These are phyloP conservation scores for Lyophyllum atratum DNA, from an alignment of 768 basidiomycete species.

Conservation along the genomic window DNA sequence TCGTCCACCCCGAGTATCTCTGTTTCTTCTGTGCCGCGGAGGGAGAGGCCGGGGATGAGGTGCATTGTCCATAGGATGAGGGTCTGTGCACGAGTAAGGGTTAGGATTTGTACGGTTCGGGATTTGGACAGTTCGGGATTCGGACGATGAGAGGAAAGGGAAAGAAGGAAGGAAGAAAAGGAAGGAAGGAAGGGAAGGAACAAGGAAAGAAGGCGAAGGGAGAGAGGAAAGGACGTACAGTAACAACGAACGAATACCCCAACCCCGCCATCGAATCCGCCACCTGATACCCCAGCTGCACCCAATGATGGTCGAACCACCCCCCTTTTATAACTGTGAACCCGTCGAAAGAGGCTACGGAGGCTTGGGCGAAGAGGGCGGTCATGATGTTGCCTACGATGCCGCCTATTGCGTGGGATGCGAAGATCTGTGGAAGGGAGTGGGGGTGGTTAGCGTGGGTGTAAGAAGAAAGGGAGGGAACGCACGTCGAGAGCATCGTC, in stretches of 20 bases:
- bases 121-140: too few species aligned
- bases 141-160: too few species aligned
- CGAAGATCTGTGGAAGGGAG: conserved; percentile 70
- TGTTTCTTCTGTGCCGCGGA: conserved; percentile 64
- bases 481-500: conserved; percentile 80
- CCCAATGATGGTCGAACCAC: conserved; percentile 82
- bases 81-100: conserved; percentile 42
- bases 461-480: background rate
- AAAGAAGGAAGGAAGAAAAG: too few species aligned
- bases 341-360: conserved; percentile 82
- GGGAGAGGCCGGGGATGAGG: conserved; percentile 74
- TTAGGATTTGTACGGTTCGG: background rate
- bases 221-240: conserved; percentile 43
- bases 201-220: background rate
- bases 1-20: conserved; percentile 90
- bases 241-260: conserved; percentile 74
- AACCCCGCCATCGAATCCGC: conserved; percentile 72
- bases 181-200: too few species aligned
- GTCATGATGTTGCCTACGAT: conserved; percentile 83
- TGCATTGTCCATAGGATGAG: conserved; percentile 90
- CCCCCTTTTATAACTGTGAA: conserved; percentile 68
- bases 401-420: conserved; percentile 79
- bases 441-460: background rate
- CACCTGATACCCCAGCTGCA: conserved; percentile 85
- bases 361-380: conserved; percentile 82